Conservation (phyloP, 2,329 filamentous ascomycete species). For the Cladosporium sp. region DNA sequence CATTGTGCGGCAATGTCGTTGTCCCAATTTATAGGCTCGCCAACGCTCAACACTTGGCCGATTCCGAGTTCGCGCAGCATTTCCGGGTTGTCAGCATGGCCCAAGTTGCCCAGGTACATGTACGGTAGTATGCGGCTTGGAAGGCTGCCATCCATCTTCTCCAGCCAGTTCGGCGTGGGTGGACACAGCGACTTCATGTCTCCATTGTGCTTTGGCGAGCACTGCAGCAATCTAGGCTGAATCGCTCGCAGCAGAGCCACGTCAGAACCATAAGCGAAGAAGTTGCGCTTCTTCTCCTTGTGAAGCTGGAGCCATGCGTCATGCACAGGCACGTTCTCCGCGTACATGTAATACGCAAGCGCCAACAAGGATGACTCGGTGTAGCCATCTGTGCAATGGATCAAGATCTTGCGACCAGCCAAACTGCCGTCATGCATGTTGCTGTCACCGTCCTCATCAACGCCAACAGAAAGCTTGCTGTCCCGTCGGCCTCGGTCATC, state of each 20-base stretch:
- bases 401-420: conserved; percentile 66
- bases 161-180: conserved; percentile 73
- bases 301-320: conserved; percentile 87
- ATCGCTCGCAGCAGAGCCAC: conserved; percentile 76
- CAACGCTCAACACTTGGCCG: conserved; percentile 82
- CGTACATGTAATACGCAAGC: conserved; percentile 90
- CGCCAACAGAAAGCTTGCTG: conserved; percentile 38
- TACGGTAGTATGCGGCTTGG: conserved; percentile 87
- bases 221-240: conserved; percentile 67
- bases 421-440: conserved; percentile 40
- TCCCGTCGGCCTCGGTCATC: conserved; percentile 34
- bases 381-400: conserved; percentile 94
- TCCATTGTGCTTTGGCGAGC: conserved; percentile 55
- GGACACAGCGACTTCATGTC: conserved; percentile 51
- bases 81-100: conserved; percentile 89
- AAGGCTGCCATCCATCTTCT: conserved; percentile 80
- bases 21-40: conserved; percentile 80
- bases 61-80: conserved; percentile 78
- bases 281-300: conserved; percentile 75
- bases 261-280: conserved; percentile 92
- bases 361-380: conserved; percentile 88
- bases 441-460: conserved; percentile 44
- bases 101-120: conserved; percentile 92
- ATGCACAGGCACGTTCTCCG: conserved; percentile 72
- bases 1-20: conserved; percentile 61